A percentile compares a stretch with the other conserved stretches of the same genome.
Evolutionary conservation across 768 basidiomycete species (phyloP).

Genomic region (Pleurotus pulmonarius): DNA sequence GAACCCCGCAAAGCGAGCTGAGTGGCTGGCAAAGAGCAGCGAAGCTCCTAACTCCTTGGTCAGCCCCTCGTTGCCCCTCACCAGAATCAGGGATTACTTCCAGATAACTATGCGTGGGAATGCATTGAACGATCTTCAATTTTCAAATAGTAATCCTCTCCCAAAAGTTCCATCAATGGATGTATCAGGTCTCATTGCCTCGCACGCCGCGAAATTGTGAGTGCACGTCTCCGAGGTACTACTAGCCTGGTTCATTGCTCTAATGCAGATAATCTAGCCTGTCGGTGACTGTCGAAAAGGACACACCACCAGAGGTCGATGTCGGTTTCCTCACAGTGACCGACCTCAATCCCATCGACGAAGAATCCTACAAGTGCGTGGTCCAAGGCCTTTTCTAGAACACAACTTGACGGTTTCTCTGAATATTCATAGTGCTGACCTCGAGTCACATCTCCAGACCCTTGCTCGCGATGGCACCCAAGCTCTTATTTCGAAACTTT

Average conservation of each 20-base stretch:
- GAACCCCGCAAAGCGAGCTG: too few relatives aligned
- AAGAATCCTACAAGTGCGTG: slow-evolving; percentile 75
- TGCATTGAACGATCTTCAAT: too few relatives aligned
- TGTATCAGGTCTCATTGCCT: slow-evolving; percentile 74
- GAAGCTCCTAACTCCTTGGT: too few relatives aligned
- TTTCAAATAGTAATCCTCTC: too few relatives aligned
- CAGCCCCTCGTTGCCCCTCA: too few relatives aligned
- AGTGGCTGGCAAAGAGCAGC: too few relatives aligned
- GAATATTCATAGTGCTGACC: slow-evolving; percentile 50
- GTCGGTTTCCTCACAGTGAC: slow-evolving; percentile 80
- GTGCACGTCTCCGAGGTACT: slow-evolving; percentile 18
- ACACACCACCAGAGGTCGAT: slow-evolving; percentile 78
- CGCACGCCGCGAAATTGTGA: slow-evolving; percentile 70
- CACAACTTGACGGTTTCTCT: slow-evolving; percentile 2
- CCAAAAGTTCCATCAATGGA: slow-evolving; percentile 54
- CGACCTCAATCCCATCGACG: slow-evolving; percentile 84
- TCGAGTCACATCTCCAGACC: slow-evolving; percentile 76
- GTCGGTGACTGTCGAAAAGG: slow-evolving; percentile 70
- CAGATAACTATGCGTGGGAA: too few relatives aligned
- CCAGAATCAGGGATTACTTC: too few relatives aligned
- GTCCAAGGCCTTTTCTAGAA: not conserved
- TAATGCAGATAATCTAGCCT: slow-evolving; percentile 38
- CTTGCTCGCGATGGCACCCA: slow-evolving; percentile 83
- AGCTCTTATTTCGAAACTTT: slow-evolving; percentile 74
- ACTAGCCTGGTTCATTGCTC: not conserved